Evolutionary conservation across 176 grass and related monocot species (phyloP), one percentile per base, ranked within the genome.

Genomic region (Luzula sylvatica): DNA sequence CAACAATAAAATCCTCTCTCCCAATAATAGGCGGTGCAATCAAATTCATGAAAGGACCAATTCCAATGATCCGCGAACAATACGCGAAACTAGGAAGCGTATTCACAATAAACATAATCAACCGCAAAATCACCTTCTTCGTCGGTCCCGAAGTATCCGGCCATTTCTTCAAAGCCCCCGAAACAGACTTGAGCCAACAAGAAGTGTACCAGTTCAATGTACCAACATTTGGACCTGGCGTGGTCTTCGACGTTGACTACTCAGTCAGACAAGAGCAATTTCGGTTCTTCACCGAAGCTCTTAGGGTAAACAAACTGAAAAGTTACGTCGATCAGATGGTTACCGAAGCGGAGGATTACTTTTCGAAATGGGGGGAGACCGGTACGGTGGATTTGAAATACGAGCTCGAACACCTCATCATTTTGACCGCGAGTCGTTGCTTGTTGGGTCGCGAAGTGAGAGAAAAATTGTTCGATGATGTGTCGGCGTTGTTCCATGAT

Each of bases 381-480:
- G 92, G 92, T 65, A 90, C 81, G 4, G 85, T 98, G 15, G 92
- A 98, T 72, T 66, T 98, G 40, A 90, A 90, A 58, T 80, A 98
- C 49, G 92, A 98, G 52, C 44, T 98, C 23, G 92, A 98, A 61
- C 92, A 98, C 66, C 84, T 98, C 42, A 98, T 98, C 68, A 98
- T 98, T 65, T 24, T 98, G 65, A 98, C 92, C 15, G 92, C 92
- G 27, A 98, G 92, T 23, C 75, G 92, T 20, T 96, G 92, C 52
- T 76, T 96, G 49, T 29, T 96, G 8, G 92, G 92, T 39, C 87
- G 85, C 57, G 92, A 96, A 40, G 92, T 96, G 12, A 79, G 92
- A 50, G 92, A 96, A 23, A 96, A 96, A 47, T 72, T 96, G 25
- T 96, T 96, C 39, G 92, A 90, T 11, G 92, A 96, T 66, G 92